Conservation (phyloP, 768 basidiomycete species). For the Phylloporus arenicola region DNA sequence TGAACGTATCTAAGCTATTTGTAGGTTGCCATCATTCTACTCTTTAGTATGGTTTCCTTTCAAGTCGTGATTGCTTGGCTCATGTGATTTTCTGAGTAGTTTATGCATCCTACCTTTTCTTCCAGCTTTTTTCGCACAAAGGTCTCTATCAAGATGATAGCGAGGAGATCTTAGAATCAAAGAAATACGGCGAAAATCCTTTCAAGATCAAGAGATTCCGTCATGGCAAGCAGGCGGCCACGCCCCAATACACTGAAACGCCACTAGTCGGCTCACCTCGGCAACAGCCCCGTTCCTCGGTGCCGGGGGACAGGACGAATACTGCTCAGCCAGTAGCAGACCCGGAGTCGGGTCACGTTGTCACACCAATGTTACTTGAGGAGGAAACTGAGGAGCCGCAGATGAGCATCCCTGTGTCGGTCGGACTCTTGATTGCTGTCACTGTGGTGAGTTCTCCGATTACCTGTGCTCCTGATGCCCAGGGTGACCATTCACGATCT, state of each 20-base stretch:
- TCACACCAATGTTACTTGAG: not conserved
- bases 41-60: constrained; percentile 53
- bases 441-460: constrained; percentile 48
- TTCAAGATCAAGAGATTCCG: constrained; percentile 22
- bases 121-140: constrained; percentile 77
- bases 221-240: constrained; percentile 6
- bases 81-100: constrained; percentile 37
- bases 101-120: constrained; percentile 68
- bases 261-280: constrained; percentile 11
- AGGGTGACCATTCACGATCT: not conserved
- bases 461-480: not conserved
- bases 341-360: constrained; percentile 6
- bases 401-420: constrained; percentile 50
- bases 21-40: constrained; percentile 69
- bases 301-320: not conserved
- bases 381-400: constrained; percentile 40
- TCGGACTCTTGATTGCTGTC: constrained; percentile 49
- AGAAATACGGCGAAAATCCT: constrained; percentile 40
- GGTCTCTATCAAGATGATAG: constrained; percentile 53
- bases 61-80: not conserved
- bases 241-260: constrained; percentile 2
- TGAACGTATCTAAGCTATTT: constrained; percentile 4
- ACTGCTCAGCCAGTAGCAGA: constrained; percentile 1
- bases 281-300: not conserved
- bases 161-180: constrained; percentile 35